Conservation (phyloP, 192 early-diverging fungal species). For the Entophlyctis luteolus region DNA sequence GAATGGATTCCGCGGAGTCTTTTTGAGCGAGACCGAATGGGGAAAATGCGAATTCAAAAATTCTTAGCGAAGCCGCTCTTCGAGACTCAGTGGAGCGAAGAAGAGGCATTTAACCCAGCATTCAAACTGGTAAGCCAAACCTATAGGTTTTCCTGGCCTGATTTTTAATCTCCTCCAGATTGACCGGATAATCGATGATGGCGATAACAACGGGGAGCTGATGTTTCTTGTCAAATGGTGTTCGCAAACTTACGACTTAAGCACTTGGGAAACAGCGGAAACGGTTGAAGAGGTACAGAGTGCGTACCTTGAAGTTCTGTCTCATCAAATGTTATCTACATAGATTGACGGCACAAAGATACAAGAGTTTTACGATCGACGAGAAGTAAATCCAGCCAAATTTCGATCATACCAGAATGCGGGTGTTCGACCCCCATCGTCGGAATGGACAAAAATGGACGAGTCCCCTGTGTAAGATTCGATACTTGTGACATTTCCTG, state of each 20-base stretch:
- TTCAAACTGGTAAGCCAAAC: constrained; percentile 53
- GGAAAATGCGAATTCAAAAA: constrained; percentile 68
- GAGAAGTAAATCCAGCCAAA: constrained; percentile 55
- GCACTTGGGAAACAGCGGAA: constrained; percentile 70
- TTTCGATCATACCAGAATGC: constrained; percentile 28
- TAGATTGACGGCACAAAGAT: constrained; percentile 60
- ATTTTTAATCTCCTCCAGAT: constrained; percentile 38
- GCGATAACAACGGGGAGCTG: constrained; percentile 61
- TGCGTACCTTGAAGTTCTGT: not conserved
- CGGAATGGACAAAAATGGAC: constrained; percentile 53
- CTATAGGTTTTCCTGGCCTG: too few species aligned
- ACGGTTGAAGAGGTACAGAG: constrained; percentile 45
- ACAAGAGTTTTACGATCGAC: constrained; percentile 61
- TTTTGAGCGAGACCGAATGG: constrained; percentile 53
- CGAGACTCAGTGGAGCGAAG: constrained; percentile 56
- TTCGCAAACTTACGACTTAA: constrained; percentile 62
- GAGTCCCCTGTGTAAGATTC: constrained; percentile 53
- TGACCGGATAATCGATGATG: constrained; percentile 81
- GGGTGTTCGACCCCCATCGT: constrained; percentile 39
- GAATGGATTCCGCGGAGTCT: constrained; percentile 64
- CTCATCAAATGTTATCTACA: not conserved
- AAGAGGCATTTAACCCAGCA: constrained; percentile 61
- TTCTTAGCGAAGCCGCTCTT: constrained; percentile 64
- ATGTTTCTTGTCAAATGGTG: constrained; percentile 79
- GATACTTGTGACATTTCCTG: not conserved